Evolutionary conservation across 108 stramenopile genomes (phyloP), one percentile per base, ranked within the genome.

Genomic region (Cylindrotheca fusiformis): DNA sequence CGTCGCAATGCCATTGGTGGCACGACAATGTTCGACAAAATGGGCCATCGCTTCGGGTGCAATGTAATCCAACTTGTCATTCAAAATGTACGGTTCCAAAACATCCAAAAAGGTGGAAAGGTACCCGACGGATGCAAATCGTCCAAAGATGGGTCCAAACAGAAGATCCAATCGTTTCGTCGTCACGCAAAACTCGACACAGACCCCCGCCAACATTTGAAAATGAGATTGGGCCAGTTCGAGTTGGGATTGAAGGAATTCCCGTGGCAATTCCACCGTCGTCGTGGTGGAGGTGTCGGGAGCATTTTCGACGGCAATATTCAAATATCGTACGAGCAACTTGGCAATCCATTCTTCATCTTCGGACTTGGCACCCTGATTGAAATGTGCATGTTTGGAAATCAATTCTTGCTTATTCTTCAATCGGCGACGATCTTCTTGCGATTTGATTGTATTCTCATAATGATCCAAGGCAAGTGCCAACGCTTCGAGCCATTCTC

Each of bases 401-500:
- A 93, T 27, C 56, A 74, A 81, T 51, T 69, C 44, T 23, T n/a
- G 32, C 23, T 77, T 67, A 20, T 52, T 49, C 22, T 65, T 67
- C 32, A 62, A 52, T 30, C 83, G 75, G 27, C 60, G 65, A 48
- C 83, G 57, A 61, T 91, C 87, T 64, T 91, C 86, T 59, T 84
- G 86, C 31, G 83, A 85, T 19, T 60, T 65, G 54, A 89, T 69
- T 3, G 82, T 82, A 57, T 72, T 81, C 67, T 93, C 93, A 49
- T 88, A 93, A 62, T 94, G 88, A 67, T 93, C 89, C 58, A 95
- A 63, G 19, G 93, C 86, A 20, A 91, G 60, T 21, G 91, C 87
- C 21, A 96, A 76, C n/a, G 93, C 95, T 59, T 93, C 91, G n/a
- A 96, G 84, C 95, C 95, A 96, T 80, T 96, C 90, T 36, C 95